These are phyloP conservation scores for Neospermospora avenae DNA, from an alignment of 2,329 filamentous ascomycete genomes.

Conservation along the genomic window DNA sequence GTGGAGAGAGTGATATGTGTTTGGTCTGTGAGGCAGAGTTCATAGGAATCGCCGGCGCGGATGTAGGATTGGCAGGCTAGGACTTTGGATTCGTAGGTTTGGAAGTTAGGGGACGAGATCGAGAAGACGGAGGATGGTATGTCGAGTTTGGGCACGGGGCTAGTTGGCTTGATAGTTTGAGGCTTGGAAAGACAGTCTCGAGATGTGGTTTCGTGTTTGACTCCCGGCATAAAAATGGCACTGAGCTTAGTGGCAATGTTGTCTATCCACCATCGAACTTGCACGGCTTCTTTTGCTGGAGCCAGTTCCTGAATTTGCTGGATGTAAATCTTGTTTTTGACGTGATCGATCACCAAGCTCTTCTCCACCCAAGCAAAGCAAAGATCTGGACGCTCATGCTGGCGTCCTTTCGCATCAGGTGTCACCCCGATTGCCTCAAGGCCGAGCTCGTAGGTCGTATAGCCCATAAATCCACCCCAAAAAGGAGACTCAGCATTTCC, in stretches of 20 bases:
- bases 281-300: conserved; percentile 35
- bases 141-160: not conserved
- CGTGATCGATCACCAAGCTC: conserved; percentile 62
- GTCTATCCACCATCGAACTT: conserved; percentile 19
- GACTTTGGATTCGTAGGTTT: conserved; percentile 37
- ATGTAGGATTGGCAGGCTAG: conserved; percentile 37
- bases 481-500: conserved; percentile 50
- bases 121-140: conserved; percentile 16
- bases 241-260: conserved; percentile 14
- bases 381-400: conserved; percentile 49
- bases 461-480: conserved; percentile 68
- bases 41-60: conserved; percentile 40
- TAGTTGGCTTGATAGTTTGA: not conserved
- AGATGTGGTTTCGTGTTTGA: not conserved
- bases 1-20: conserved; percentile 21
- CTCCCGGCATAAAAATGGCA: conserved; percentile 2
- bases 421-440: conserved; percentile 48
- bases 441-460: conserved; percentile 65
- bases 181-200: not conserved
- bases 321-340: conserved; percentile 51
- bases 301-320: conserved; percentile 61
- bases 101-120: conserved; percentile 20
- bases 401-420: conserved; percentile 3
- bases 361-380: conserved; percentile 61
- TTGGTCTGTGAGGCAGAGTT: conserved; percentile 40